Evolutionary conservation across 139 green algal species (phyloP).

Genomic region (Chlorella sorokiniana): DNA sequence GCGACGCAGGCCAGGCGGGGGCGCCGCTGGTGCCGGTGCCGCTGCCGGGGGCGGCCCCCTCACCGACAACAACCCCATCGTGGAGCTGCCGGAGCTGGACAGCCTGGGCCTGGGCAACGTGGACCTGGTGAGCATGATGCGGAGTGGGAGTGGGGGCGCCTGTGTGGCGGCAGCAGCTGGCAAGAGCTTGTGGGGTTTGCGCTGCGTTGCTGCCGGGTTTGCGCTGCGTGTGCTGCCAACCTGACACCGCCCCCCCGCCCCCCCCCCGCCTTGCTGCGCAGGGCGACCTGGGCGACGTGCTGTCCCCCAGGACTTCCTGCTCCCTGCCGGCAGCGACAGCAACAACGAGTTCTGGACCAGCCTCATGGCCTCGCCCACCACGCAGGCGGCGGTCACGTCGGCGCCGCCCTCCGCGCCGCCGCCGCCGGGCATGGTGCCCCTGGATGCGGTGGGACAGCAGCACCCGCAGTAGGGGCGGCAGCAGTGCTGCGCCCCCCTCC

Average conservation of each 20-base stretch:
- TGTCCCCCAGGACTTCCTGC: constrained; percentile 21
- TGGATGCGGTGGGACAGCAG: not conserved
- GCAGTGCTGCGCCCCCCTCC: too few species aligned
- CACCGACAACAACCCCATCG: constrained; percentile 10
- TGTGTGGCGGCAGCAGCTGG: not conserved
- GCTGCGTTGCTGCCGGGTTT: not conserved
- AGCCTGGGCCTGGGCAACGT: constrained; percentile 3
- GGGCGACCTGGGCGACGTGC: constrained; percentile 17
- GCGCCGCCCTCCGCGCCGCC: not conserved
- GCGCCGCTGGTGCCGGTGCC: not conserved
- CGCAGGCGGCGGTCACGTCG: not conserved
- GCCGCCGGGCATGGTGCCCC: not conserved
- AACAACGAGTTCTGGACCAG: constrained; percentile 15
- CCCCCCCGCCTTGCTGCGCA: not conserved
- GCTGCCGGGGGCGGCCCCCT: not conserved
- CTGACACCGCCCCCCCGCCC: not conserved
- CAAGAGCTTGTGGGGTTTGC: not conserved
- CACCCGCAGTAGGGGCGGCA: not conserved
- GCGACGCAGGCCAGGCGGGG: not conserved
- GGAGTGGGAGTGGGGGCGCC: not conserved
- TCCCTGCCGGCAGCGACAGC: not conserved
- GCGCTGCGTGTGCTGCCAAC: not conserved
- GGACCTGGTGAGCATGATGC: constrained; percentile 1
- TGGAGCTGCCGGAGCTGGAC: constrained; percentile 31
- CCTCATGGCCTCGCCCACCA: not conserved